These are phyloP conservation scores for Houttuynia cordata DNA, from an alignment of 164 flowering plant genomes.

Conservation along the genomic window DNA sequence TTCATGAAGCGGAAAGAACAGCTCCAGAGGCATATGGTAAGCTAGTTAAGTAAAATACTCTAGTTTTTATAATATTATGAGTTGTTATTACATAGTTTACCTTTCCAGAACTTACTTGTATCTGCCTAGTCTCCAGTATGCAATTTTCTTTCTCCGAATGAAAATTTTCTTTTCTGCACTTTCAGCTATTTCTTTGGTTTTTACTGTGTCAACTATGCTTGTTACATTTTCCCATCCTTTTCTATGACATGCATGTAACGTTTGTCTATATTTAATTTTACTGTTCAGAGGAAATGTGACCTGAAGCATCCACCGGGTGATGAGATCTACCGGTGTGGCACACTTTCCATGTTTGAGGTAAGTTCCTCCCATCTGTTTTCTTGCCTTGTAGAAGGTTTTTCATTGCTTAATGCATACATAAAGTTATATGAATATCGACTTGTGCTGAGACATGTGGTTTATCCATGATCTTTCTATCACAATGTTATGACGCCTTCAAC, in stretches of 20 bases:
- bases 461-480: too few species aligned
- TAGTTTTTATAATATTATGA: not conserved
- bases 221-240: too few species aligned
- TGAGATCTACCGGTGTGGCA: conserved; percentile 88
- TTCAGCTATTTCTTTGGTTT: too few species aligned
- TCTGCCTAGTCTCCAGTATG: too few species aligned
- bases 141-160: too few species aligned
- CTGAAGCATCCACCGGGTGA: conserved; percentile 99
- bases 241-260: not conserved
- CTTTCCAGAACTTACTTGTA: too few species aligned
- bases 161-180: too few species aligned
- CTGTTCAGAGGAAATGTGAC: conserved; percentile 75
- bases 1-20: conserved; percentile 99
- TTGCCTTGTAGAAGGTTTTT: not conserved
- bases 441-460: too few species aligned
- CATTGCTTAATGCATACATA: not conserved
- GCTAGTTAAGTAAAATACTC: conserved; percentile 13
- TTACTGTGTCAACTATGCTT: too few species aligned
- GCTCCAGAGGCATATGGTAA: conserved; percentile 98
- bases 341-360: conserved; percentile 98
- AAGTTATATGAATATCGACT: too few species aligned
- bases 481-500: too few species aligned
- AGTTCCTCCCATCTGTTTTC: not conserved
- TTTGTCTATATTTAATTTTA: conserved; percentile 4
- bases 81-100: not conserved